Evolutionary conservation across 805 yeast species (phyloP).

Genomic region (Lachancea thermotolerans): DNA sequence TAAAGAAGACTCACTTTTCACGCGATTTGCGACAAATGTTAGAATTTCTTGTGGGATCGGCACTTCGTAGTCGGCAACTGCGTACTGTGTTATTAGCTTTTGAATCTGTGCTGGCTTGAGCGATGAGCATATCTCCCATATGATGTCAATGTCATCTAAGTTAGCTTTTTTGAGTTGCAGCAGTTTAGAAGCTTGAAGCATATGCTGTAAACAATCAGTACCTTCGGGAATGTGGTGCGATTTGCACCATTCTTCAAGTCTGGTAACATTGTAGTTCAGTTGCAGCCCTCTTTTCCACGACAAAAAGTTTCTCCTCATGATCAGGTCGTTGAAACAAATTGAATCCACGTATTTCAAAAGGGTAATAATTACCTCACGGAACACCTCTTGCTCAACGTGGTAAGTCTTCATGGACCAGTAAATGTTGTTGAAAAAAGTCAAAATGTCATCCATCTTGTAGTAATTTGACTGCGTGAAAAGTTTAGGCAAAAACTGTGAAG

Average conservation of each 20-base stretch:
- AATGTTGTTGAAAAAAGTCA: slow-evolving; percentile 82
- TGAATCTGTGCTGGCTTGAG: slow-evolving; percentile 94
- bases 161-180: slow-evolving; percentile 88
- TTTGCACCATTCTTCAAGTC: slow-evolving; percentile 98
- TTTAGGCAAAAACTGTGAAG: slow-evolving; percentile 71
- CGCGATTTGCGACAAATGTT: slow-evolving; percentile 73
- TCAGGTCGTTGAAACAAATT: slow-evolving; percentile 87
- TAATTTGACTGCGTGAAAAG: slow-evolving; percentile 66
- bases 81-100: slow-evolving; percentile 80
- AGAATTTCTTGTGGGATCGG: slow-evolving; percentile 81
- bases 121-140: slow-evolving; percentile 91
- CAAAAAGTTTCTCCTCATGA: slow-evolving; percentile 88
- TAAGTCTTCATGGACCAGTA: slow-evolving; percentile 91
- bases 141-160: slow-evolving; percentile 80
- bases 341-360: slow-evolving; percentile 84
- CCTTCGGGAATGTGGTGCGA: slow-evolving; percentile 88
- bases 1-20: slow-evolving; percentile 45
- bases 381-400: slow-evolving; percentile 76
- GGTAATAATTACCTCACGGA: slow-evolving; percentile 78
- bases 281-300: slow-evolving; percentile 98
- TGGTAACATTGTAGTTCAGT: slow-evolving; percentile 90
- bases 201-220: slow-evolving; percentile 71
- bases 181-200: slow-evolving; percentile 88
- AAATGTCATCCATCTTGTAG: slow-evolving; percentile 89
- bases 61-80: slow-evolving; percentile 88